A percentile compares a stretch with the other conserved stretches of the same genome.
Evolutionary conservation across 495 filamentous ascomycete species (phyloP).

Genomic region (Apodospora peruviana): DNA sequence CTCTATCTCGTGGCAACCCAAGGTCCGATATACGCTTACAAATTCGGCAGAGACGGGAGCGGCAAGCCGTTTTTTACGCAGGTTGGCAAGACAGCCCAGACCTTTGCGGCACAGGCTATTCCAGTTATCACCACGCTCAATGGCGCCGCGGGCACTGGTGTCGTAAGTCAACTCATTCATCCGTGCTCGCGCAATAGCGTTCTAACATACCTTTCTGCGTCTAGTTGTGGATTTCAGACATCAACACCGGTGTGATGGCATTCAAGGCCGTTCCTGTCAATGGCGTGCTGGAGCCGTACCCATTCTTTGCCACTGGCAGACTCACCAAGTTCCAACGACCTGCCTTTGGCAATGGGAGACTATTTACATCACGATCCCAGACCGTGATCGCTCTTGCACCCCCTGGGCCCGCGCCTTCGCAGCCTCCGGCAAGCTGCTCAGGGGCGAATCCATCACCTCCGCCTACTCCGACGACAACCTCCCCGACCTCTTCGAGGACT

Average conservation of each 20-base stretch:
- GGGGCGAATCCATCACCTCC: background rate
- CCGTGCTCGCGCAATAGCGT: no score
- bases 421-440: slow-evolving; percentile 1
- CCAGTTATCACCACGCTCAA: slow-evolving; percentile 32
- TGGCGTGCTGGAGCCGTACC: slow-evolving; percentile 25
- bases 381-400: slow-evolving; percentile 1
- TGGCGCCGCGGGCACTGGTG: slow-evolving; percentile 32
- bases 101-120: slow-evolving; percentile 25
- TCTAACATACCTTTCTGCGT: no score
- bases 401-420: background rate
- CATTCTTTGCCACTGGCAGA: slow-evolving; percentile 23
- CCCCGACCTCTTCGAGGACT: background rate
- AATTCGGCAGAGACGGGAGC: slow-evolving; percentile 23
- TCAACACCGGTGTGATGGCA: slow-evolving; percentile 31
- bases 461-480: background rate
- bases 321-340: slow-evolving; percentile 37
- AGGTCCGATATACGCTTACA: slow-evolving; percentile 30
- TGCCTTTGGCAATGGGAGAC: slow-evolving; percentile 32
- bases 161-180: slow-evolving; percentile 14
- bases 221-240: slow-evolving; percentile 35
- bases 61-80: slow-evolving; percentile 16
- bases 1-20: slow-evolving; percentile 21
- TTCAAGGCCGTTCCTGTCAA: slow-evolving; percentile 28
- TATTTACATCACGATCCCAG: slow-evolving; percentile 18
- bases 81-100: slow-evolving; percentile 20